A percentile compares a stretch with the other conserved stretches of the same genome.
Conservation (phyloP, 805 yeast genomes). For the Myxozyma monticola region DNA sequence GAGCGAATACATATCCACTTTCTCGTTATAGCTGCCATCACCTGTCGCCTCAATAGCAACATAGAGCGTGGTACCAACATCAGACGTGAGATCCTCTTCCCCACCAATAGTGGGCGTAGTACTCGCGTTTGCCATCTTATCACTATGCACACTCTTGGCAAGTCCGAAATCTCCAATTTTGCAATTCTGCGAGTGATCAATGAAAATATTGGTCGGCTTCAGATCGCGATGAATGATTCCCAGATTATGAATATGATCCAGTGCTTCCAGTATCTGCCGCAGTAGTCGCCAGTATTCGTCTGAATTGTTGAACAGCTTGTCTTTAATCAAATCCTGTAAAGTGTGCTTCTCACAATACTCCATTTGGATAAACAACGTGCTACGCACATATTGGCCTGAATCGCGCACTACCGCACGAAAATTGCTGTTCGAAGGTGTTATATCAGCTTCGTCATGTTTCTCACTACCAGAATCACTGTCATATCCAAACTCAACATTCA, state of each 20-base stretch:
- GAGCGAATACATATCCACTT: constrained; percentile 92
- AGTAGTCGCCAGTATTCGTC: constrained; percentile 89
- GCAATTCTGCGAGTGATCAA: constrained; percentile 82
- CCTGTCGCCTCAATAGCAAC: constrained; percentile 82
- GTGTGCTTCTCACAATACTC: constrained; percentile 97
- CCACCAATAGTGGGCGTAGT: not conserved
- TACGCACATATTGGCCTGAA: constrained; percentile 9
- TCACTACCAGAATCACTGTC: constrained; percentile 30
- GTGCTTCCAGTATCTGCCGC: constrained; percentile 84
- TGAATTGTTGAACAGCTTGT: constrained; percentile 66
- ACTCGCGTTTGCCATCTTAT: constrained; percentile 6
- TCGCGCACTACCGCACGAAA: too few relatives aligned
- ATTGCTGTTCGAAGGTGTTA: not conserved
- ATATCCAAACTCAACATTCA: constrained; percentile 39
- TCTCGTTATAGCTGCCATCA: constrained; percentile 77
- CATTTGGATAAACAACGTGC: constrained; percentile 90
- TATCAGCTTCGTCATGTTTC: not conserved
- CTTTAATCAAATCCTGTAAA: constrained; percentile 74
- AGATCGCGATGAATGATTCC: constrained; percentile 95
- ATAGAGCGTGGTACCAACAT: constrained; percentile 90
- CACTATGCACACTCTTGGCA: constrained; percentile 79
- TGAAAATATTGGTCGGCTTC: constrained; percentile 93
- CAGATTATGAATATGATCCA: constrained; percentile 85
- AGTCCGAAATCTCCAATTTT: constrained; percentile 97
- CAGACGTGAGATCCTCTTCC: constrained; percentile 68